phyloP scores from a whole-genome alignment of 2,329 filamentous ascomycete species.

The Magnaporthiopsis poae region DNA sequence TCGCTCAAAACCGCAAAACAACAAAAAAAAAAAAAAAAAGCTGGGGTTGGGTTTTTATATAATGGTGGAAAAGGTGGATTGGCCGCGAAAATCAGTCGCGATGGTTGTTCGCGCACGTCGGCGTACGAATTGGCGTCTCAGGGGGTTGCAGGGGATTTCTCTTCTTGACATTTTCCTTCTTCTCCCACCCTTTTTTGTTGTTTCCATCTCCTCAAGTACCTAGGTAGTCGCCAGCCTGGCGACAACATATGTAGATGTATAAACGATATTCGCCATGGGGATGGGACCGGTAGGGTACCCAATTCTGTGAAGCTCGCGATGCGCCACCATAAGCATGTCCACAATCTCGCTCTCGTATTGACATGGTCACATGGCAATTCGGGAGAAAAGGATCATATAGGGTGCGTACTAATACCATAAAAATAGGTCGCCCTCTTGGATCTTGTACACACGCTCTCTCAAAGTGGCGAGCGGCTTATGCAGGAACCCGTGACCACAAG shows the following conservation, averaged over 20 bases:
- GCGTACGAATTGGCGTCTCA: neutral
- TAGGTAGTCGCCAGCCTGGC: neutral
- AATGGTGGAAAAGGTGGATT: neutral
- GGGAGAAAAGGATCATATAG: neutral
- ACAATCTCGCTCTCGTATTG: neutral
- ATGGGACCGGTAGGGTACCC: too few species aligned
- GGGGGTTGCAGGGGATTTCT: neutral
- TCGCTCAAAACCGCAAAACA: neutral
- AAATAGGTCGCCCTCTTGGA: neutral
- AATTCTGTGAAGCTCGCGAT: neutral
- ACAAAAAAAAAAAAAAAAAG: neutral
- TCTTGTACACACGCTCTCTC: neutral
- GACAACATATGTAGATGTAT: neutral
- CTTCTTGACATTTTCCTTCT: neutral
- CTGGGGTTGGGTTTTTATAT: neutral
- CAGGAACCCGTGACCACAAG: slow-evolving; percentile 3
- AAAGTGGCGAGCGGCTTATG: neutral
- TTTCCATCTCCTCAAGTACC: neutral
- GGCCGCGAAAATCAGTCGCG: too few species aligned
- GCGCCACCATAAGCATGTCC: neutral
- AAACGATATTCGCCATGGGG: neutral
- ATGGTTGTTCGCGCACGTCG: too few species aligned
- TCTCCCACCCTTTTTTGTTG: neutral
- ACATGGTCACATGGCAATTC: neutral
- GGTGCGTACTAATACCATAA: neutral